phyloP scores from a whole-genome alignment of 2,329 filamentous ascomycete species.

The Davidsoniella neocaledoniae region DNA sequence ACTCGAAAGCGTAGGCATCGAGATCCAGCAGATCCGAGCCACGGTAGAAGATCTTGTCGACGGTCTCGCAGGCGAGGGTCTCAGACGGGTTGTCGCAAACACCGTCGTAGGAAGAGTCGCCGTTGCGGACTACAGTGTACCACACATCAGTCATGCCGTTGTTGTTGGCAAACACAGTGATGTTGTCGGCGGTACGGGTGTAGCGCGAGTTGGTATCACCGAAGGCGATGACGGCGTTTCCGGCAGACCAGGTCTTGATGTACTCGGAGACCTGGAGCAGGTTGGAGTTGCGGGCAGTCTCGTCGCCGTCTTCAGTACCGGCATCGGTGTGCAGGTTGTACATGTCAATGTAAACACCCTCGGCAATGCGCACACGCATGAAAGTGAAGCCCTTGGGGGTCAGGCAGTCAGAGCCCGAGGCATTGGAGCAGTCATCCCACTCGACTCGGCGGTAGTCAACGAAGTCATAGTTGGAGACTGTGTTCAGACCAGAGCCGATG shows the following conservation, averaged over 20 bases:
- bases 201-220: constrained; percentile 53
- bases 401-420: constrained; percentile 41
- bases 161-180: constrained; percentile 30
- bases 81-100: constrained; percentile 42
- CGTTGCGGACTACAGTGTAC: constrained; percentile 35
- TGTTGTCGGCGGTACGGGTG: constrained; percentile 39
- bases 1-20: constrained; percentile 32
- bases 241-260: constrained; percentile 36
- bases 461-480: constrained; percentile 41
- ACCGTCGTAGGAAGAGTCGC: constrained; percentile 27
- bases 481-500: constrained; percentile 48
- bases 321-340: constrained; percentile 55
- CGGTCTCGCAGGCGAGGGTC: constrained; percentile 40
- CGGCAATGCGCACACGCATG: constrained; percentile 37
- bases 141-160: constrained; percentile 41
- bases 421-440: constrained; percentile 41
- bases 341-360: constrained; percentile 37
- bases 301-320: constrained; percentile 35
- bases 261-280: constrained; percentile 41
- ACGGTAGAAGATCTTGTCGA: constrained; percentile 51
- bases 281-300: constrained; percentile 39
- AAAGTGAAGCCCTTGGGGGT: constrained; percentile 56
- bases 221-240: constrained; percentile 45
- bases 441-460: constrained; percentile 37
- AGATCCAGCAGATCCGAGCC: constrained; percentile 30